A percentile compares a stretch with the other conserved stretches of the same genome.
phyloP scores from a whole-genome alignment of 169 alveolate genomes.

The Pseudocohnilembus persalinus region DNA sequence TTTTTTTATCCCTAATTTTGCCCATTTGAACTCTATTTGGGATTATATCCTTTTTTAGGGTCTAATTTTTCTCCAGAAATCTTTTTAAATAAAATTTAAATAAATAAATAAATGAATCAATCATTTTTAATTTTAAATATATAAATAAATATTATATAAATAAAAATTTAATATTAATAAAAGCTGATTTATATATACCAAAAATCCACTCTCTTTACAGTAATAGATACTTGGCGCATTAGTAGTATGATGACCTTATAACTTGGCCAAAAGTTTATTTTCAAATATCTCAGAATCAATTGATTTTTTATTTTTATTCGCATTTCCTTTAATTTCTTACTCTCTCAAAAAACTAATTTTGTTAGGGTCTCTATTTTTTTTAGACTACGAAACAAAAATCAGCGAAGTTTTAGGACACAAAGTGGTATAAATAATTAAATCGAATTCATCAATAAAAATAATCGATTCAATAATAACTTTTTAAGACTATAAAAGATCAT shows the following conservation, averaged over 20 bases:
- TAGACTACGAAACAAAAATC: slow-evolving; percentile 41
- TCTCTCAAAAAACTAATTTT: not conserved
- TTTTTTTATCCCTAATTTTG: not conserved
- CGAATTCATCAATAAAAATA: slow-evolving; percentile 50
- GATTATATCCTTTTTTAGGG: not conserved
- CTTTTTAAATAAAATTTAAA: not conserved
- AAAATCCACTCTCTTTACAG: slow-evolving; percentile 44
- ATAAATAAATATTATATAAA: too few species aligned
- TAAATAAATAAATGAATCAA: too few species aligned
- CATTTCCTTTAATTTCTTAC: not conserved
- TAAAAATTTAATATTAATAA: too few species aligned
- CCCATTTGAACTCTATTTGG: not conserved
- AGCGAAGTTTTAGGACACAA: slow-evolving; percentile 49
- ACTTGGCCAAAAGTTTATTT: slow-evolving; percentile 32
- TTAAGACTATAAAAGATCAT: slow-evolving; percentile 19
- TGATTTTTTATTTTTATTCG: slow-evolving; percentile 18
- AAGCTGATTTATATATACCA: slow-evolving; percentile 12
- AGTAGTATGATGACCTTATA: slow-evolving; percentile 42
- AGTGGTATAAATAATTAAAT: slow-evolving; percentile 50
- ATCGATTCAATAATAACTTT: slow-evolving; percentile 57
- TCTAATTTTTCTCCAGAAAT: not conserved
- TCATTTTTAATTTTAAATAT: too few species aligned
- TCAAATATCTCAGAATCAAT: slow-evolving; percentile 4
- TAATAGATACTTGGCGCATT: slow-evolving; percentile 50
- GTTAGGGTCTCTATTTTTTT: not conserved